phyloP scores from a whole-genome alignment of 2,329 filamentous ascomycete genomes.

The Diaporthe destruens region DNA sequence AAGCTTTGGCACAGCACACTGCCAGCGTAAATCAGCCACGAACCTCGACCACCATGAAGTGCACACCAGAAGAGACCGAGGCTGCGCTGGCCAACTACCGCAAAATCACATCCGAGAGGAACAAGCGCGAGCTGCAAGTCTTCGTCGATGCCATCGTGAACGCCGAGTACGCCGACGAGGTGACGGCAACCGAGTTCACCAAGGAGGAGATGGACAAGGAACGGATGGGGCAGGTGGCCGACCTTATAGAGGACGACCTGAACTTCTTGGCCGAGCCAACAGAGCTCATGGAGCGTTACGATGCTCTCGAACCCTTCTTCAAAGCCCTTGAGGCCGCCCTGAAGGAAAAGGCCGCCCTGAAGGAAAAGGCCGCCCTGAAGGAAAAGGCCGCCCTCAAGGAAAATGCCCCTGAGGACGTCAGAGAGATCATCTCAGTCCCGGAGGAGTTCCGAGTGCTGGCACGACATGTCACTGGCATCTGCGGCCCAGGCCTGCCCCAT shows the following conservation, averaged over 20 bases:
- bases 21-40: background rate
- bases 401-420: background rate
- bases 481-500: background rate
- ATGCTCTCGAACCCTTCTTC: background rate
- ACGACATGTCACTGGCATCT: background rate
- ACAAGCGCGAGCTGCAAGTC: background rate
- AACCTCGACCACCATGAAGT: background rate
- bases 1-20: background rate
- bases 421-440: background rate
- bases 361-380: background rate
- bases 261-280: background rate
- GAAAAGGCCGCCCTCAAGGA: background rate
- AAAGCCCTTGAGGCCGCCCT: background rate
- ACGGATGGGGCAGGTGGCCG: background rate
- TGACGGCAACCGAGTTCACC: background rate
- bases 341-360: background rate
- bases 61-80: background rate
- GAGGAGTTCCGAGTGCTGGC: constrained; percentile 6
- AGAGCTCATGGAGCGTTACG: background rate
- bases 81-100: constrained; percentile 1
- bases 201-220: background rate
- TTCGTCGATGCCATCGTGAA: background rate
- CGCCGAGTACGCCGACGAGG: background rate
- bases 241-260: background rate
- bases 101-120: background rate